Evolutionary conservation across 2,329 filamentous ascomycete genomes (phyloP).

Genomic region (Lojkania enalia): DNA sequence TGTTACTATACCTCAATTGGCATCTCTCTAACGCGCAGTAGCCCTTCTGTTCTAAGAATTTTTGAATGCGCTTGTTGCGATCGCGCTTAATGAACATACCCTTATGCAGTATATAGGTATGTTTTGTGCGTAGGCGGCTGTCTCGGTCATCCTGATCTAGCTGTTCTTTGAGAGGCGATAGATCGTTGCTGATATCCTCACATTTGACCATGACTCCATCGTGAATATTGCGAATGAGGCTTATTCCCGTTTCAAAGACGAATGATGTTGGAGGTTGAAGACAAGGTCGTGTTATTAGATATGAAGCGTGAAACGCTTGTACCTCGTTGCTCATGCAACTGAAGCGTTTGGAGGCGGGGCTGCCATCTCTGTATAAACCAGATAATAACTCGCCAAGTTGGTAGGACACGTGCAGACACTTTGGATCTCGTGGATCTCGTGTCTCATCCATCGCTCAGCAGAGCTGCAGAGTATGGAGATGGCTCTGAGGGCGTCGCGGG

Average conservation of each 20-base stretch:
- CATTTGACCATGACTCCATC: conserved; percentile 6
- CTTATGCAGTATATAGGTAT: neutral
- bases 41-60: conserved; percentile 6
- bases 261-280: conserved; percentile 2
- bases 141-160: conserved; percentile 1
- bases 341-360: conserved; percentile 12
- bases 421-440: conserved; percentile 4
- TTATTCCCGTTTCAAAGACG: conserved; percentile 1
- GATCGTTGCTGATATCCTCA: conserved; percentile 1
- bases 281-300: conserved; percentile 7
- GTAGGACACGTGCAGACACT: conserved; percentile 1
- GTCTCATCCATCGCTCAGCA: too few species aligned
- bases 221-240: conserved; percentile 6
- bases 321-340: conserved; percentile 8
- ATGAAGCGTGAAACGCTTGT: conserved; percentile 9
- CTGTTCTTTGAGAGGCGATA: conserved; percentile 3
- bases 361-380: conserved; percentile 4
- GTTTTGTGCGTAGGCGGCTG: neutral
- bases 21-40: conserved; percentile 5
- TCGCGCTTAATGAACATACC: neutral
- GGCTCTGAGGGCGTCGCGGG: too few species aligned
- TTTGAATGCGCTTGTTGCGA: conserved; percentile 7
- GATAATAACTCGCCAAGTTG: conserved; percentile 3
- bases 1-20: conserved; percentile 9
- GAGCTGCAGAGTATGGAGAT: too few species aligned